Percentiles rank a stretch among this genome's conserved stretches.
These are phyloP conservation scores for Erodium moschatum DNA, from an alignment of 441 rosid genomes.

Conservation along the genomic window DNA sequence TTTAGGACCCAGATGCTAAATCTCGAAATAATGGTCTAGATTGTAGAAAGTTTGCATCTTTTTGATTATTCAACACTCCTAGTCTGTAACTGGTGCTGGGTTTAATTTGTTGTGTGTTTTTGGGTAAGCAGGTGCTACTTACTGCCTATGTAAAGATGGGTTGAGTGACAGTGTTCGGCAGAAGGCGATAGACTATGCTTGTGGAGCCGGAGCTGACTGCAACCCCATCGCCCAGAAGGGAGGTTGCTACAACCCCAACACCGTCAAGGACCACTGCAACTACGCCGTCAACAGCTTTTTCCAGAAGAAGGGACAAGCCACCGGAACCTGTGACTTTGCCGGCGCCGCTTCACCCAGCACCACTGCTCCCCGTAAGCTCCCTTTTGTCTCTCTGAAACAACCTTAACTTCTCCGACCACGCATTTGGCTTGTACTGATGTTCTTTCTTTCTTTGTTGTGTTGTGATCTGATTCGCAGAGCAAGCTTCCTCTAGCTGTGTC, in stretches of 20 bases:
- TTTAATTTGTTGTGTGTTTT: no score
- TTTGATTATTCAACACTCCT: background rate
- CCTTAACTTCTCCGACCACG: no score
- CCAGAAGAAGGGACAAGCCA: slow-evolving; percentile 54
- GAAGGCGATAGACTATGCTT: slow-evolving; percentile 76
- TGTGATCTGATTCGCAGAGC: slow-evolving; percentile 34
- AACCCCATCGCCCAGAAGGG: slow-evolving; percentile 48
- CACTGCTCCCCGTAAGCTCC: slow-evolving; percentile 48
- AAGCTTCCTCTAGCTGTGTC: slow-evolving; percentile 38
- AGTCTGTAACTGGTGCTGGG: background rate
- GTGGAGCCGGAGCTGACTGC: slow-evolving; percentile 95
- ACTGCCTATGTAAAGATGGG: slow-evolving; percentile 81
- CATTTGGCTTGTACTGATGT: no score
- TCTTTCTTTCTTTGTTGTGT: background rate
- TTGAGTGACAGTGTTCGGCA: slow-evolving; percentile 42
- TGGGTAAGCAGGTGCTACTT: slow-evolving; percentile 44
- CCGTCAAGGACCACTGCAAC: slow-evolving; percentile 73
- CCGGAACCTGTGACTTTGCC: slow-evolving; percentile 64
- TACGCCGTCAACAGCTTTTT: slow-evolving; percentile 88
- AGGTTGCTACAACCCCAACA: slow-evolving; percentile 68
- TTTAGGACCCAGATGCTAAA: background rate
- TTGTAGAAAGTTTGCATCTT: background rate
- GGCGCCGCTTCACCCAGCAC: slow-evolving; percentile 46
- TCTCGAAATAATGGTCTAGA: background rate
- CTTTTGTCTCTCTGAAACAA: no score